phyloP scores from a whole-genome alignment of 306 rosid species.

The Cucumis melo region DNA sequence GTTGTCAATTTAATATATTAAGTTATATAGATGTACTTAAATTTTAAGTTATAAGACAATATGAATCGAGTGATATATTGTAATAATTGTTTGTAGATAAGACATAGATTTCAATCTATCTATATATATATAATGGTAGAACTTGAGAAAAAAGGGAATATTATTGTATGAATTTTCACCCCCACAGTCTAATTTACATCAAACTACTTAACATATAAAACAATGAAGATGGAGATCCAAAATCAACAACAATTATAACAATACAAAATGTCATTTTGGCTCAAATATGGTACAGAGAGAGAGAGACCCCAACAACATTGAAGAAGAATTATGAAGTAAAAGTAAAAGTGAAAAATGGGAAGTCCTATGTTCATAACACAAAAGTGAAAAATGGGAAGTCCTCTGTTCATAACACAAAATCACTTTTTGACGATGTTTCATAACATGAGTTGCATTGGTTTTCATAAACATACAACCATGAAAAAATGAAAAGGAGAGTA shows the following conservation, averaged over 20 bases:
- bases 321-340: neutral
- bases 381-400: slow-evolving; percentile 21
- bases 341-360: slow-evolving; percentile 17
- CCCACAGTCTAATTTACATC: neutral
- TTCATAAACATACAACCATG: slow-evolving; percentile 47
- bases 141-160: no score
- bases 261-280: slow-evolving; percentile 29
- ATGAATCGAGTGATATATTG: no score
- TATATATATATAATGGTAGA: rapidly evolving
- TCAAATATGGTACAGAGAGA: slow-evolving; percentile 30
- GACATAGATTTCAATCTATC: no score
- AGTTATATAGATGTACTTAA: no score
- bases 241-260: neutral
- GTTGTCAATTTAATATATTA: no score
- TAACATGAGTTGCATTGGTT: slow-evolving; percentile 55
- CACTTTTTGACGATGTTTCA: slow-evolving; percentile 18
- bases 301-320: slow-evolving; percentile 12
- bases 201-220: neutral
- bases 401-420: slow-evolving; percentile 14
- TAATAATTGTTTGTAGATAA: no score
- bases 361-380: slow-evolving; percentile 14
- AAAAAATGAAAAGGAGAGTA: slow-evolving; percentile 34
- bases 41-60: no score
- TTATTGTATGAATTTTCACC: neutral
- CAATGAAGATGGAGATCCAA: neutral